These are phyloP conservation scores for Hericium rajendrae DNA, from an alignment of 768 basidiomycete species.

Conservation along the genomic window DNA sequence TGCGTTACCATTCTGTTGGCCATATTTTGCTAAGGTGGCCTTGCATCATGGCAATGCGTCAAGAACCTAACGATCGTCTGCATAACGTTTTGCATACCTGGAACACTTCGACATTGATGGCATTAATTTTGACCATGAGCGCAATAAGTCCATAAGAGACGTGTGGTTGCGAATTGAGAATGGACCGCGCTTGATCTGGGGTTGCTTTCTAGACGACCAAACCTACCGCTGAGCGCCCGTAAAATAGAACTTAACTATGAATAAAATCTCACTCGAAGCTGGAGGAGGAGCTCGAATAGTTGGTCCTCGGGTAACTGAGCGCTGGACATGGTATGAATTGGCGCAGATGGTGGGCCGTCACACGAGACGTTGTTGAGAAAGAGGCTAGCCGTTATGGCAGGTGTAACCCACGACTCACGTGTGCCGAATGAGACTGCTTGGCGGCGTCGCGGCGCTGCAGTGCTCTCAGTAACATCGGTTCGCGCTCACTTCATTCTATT, in stretches of 20 bases:
- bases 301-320: slow-evolving; percentile 52
- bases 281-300: slow-evolving; percentile 64
- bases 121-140: slow-evolving; percentile 71
- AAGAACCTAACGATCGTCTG: slow-evolving; percentile 19
- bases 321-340: slow-evolving; percentile 33
- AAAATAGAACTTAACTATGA: neutral
- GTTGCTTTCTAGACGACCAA: slow-evolving; percentile 52
- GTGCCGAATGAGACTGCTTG: no score
- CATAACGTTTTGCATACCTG: slow-evolving; percentile 37
- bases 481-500: neutral
- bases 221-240: neutral
- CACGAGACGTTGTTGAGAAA: no score
- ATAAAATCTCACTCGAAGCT: slow-evolving; percentile 42
- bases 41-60: neutral
- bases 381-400: no score
- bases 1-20: neutral
- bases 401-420: no score
- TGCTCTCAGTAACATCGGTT: no score
- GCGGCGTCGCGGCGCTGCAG: no score
- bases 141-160: slow-evolving; percentile 71
- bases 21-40: neutral
- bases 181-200: slow-evolving; percentile 54
- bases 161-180: slow-evolving; percentile 63
- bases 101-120: slow-evolving; percentile 64
- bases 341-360: no score